Evolutionary conservation across 2,329 filamentous ascomycete genomes (phyloP).

Genomic region (Aphanocladium album): DNA sequence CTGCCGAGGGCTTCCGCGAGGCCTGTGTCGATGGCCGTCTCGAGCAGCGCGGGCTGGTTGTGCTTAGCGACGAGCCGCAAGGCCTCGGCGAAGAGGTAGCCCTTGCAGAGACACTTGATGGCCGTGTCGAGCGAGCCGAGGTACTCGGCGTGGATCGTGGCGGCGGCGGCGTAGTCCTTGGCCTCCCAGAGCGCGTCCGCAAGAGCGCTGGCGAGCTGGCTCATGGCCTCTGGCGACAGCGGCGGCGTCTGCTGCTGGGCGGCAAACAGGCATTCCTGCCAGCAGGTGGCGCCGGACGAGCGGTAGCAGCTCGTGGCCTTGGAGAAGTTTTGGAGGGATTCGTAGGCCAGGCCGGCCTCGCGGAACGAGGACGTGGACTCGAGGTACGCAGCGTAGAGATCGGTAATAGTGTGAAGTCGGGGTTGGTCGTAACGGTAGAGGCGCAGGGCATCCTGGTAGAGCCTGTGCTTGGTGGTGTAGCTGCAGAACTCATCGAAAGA

Average conservation of each 20-base stretch:
- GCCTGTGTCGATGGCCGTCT: conserved; percentile 66
- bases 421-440: conserved; percentile 77
- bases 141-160: conserved; percentile 76
- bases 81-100: conserved; percentile 84
- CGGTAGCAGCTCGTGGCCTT: conserved; percentile 80
- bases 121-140: conserved; percentile 66
- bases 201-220: conserved; percentile 65
- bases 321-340: conserved; percentile 70
- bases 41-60: conserved; percentile 57
- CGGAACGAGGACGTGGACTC: conserved; percentile 70
- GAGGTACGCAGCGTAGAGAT: conserved; percentile 74
- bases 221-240: conserved; percentile 54
- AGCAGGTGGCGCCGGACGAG: conserved; percentile 67
- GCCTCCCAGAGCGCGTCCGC: conserved; percentile 75
- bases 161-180: conserved; percentile 77
- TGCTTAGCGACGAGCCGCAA: conserved; percentile 67
- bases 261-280: conserved; percentile 84
- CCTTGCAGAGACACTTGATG: conserved; percentile 76
- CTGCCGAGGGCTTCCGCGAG: conserved; percentile 75
- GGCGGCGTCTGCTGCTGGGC: conserved; percentile 63
- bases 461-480: conserved; percentile 72
- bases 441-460: conserved; percentile 73
- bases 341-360: conserved; percentile 86
- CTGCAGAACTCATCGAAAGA: conserved; percentile 71
- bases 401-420: conserved; percentile 63